Evolutionary conservation across 1,139 yeast genomes (phyloP), one percentile per base, ranked within the genome.

Genomic region (Taphrina flavorubra): DNA sequence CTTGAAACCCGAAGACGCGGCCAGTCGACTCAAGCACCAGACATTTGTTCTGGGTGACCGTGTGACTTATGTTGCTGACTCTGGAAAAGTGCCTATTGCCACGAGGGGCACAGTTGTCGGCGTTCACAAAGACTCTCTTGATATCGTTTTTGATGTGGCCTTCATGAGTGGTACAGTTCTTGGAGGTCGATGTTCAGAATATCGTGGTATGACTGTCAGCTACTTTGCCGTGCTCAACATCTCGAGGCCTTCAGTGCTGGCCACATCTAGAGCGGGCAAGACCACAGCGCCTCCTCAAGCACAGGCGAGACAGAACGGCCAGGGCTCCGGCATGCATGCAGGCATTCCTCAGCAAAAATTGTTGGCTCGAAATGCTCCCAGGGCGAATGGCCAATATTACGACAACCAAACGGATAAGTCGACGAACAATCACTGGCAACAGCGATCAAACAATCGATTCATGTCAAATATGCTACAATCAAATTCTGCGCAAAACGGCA

Each of bases 21-120:
- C 85, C 75, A 87, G 89, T 74, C 82, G 87, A 73, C 82, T 95
- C 73, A 85, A 89, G 71, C 83, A 84, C 64, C 99, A 95, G 79
- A 80, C 82, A 65, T 95, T 94, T 76, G 84, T 84, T 49, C 82
- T 95, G 49, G 99, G 99, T 74, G 98, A 94, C 76, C 85, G 99
- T 71, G 90, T 95, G 51, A 85, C 90, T 44, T 92, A 90, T 74
- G 90, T 92, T 34, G 88, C 89, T 75, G 91, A 88, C 74, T 87
- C 90, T 49, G 98, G 98, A 70, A 92, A 91, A 76, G 97, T 92
- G 16, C 97, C 97, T 46, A 80, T 87, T 70, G 90, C 89, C 75
- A 84, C 92, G 31, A 88, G 90, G 74, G 99, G 99, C 76, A 92
- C 97, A 0, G 96, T 94, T 68, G 89, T 90, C 67, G 92, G 94